A percentile compares a stretch with the other conserved stretches of the same genome.
phyloP scores from a whole-genome alignment of 768 basidiomycete genomes.

The Strobilomyces echinocephalus region DNA sequence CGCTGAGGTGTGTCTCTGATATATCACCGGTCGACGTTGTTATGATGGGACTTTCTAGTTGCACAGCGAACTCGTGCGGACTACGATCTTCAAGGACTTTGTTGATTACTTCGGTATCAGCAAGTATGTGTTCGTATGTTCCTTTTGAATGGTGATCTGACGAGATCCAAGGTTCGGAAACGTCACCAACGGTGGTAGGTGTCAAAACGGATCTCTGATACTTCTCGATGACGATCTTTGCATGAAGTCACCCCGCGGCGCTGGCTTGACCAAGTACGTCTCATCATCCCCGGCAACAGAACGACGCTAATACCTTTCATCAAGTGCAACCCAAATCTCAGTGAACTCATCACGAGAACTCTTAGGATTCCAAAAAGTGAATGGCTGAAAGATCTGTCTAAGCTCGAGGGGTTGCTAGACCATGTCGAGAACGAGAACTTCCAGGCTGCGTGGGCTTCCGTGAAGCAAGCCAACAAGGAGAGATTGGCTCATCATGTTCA shows the following conservation, averaged over 20 bases:
- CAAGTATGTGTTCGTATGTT: conserved; percentile 43
- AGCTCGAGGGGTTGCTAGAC: conserved; percentile 73
- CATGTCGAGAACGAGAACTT: conserved; percentile 70
- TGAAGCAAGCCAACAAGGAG: conserved; percentile 90
- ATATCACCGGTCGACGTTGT: not conserved
- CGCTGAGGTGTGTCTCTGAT: conserved; percentile 56
- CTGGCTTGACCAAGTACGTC: conserved; percentile 75
- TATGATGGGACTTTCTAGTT: conserved; percentile 38
- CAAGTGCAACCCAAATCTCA: conserved; percentile 85
- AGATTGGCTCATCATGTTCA: conserved; percentile 76
- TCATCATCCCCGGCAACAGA: not conserved
- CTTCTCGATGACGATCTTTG: not conserved
- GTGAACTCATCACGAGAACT: conserved; percentile 77
- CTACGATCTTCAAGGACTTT: conserved; percentile 85
- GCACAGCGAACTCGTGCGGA: conserved; percentile 83
- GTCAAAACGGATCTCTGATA: not conserved
- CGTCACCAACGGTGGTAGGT: conserved; percentile 88
- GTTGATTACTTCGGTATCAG: conserved; percentile 87
- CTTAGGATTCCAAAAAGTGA: conserved; percentile 67
- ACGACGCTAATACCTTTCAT: not conserved
- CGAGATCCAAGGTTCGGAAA: conserved; percentile 58
- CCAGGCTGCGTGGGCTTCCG: conserved; percentile 72
- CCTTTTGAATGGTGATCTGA: conserved; percentile 10
- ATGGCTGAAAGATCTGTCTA: conserved; percentile 82
- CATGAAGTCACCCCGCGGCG: conserved; percentile 79